A percentile compares a stretch with the other conserved stretches of the same genome.
Conservation (phyloP, 2,329 filamentous ascomycete species). For the Apiospora saccharicola region DNA sequence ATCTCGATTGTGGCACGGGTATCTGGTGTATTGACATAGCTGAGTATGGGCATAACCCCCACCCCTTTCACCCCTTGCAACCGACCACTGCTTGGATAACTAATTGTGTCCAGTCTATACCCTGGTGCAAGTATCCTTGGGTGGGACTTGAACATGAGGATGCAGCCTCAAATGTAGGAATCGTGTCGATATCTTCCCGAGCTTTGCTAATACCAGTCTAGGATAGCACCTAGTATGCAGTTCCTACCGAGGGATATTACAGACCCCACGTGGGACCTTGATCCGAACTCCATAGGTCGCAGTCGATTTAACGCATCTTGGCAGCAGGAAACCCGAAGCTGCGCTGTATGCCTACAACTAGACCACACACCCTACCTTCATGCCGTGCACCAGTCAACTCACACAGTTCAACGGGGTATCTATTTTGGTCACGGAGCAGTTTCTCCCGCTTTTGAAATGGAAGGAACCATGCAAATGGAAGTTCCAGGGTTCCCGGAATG, state of each 20-base stretch:
- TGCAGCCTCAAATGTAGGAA: conserved; percentile 46
- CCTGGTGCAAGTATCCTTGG: conserved; percentile 41
- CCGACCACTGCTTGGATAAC: neutral
- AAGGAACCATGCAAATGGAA: too few species aligned
- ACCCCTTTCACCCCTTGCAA: neutral
- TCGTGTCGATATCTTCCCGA: neutral
- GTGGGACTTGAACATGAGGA: conserved; percentile 45
- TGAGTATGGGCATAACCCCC: conserved; percentile 67
- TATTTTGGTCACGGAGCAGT: too few species aligned
- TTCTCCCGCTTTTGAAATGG: too few species aligned
- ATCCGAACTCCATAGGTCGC: conserved; percentile 74
- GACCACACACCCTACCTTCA: too few species aligned
- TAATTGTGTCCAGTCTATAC: neutral
- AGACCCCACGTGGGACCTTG: conserved; percentile 67
- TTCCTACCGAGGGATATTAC: conserved; percentile 82
- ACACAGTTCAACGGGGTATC: too few species aligned
- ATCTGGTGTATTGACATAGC: conserved; percentile 92
- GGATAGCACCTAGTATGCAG: conserved; percentile 36
- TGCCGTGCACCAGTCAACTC: too few species aligned
- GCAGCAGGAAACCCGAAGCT: conserved; percentile 83
- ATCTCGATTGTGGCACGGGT: conserved; percentile 85
- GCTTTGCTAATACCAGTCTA: neutral
- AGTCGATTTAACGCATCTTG: conserved; percentile 83
- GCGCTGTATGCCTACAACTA: conserved; percentile 75
- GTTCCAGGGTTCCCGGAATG: too few species aligned